phyloP scores from a whole-genome alignment of 1,284 basidiomycete species.

The Grifola frondosa region DNA sequence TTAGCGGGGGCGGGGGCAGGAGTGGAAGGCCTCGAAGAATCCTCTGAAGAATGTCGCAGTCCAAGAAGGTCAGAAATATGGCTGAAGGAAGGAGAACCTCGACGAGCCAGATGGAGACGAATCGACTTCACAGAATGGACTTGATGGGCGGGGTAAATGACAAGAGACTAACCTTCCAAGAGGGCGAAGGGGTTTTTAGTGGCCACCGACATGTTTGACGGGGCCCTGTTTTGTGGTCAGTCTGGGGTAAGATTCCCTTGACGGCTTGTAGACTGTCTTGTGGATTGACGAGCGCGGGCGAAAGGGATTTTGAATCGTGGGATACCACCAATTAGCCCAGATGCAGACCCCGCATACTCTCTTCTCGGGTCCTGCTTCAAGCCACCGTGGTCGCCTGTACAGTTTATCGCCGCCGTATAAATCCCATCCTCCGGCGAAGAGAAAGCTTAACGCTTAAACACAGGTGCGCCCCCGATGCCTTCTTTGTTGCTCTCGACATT shows the following conservation, averaged over 20 bases:
- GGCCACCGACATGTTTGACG: conserved; percentile 84
- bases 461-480: conserved; percentile 46
- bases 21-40: conserved; percentile 43
- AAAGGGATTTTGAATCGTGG: conserved; percentile 14
- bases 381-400: conserved; percentile 36
- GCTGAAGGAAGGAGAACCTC: not conserved
- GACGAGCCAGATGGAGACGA: not conserved
- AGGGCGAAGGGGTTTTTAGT: conserved; percentile 80
- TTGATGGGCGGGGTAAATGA: conserved; percentile 7
- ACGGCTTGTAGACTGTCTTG: conserved; percentile 26
- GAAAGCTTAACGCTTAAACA: conserved; percentile 52
- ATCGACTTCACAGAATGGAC: conserved; percentile 11
- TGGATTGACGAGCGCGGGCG: conserved; percentile 22
- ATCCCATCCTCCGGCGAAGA: conserved; percentile 2
- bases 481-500: conserved; percentile 1
- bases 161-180: conserved; percentile 59
- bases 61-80: not conserved
- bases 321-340: conserved; percentile 7
- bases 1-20: conserved; percentile 36
- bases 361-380: conserved; percentile 28
- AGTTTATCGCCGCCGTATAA: conserved; percentile 35
- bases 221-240: conserved; percentile 52
- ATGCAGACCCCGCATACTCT: conserved; percentile 27
- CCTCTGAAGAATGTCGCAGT: conserved; percentile 32
- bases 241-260: conserved; percentile 37